Evolutionary conservation across 495 filamentous ascomycete species (phyloP), one percentile per base, ranked within the genome.

Genomic region (Cercophora samala): DNA sequence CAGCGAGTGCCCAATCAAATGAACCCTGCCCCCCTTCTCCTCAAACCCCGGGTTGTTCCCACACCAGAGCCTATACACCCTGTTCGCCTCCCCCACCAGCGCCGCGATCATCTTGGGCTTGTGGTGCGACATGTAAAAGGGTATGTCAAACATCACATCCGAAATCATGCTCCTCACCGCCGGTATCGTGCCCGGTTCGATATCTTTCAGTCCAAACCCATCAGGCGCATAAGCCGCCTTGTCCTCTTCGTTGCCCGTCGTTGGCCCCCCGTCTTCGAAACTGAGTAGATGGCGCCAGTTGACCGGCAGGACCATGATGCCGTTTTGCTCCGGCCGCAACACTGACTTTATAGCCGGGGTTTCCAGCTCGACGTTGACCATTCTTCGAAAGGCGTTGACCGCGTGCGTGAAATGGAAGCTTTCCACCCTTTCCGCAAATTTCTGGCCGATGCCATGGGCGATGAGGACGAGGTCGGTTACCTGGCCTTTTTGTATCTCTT

Each of bases 131-230:
- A 99, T 86, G 77, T 98, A 99, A 71, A 96, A 97, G 0, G 95
- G 95, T 42, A 99, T 92, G 74, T 99, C 95, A 5, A 97, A 87
- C 91, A 99, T 96, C 64, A 99, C 93, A 74, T 99, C 95, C 63
- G 90, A 93, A 67, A 99, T 93, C 69, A 99, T 84, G 69, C 90
- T 91, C 11, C 95, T 88, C 0, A 99, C 89, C 4, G 91, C 91
- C 0, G 94, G 92, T 59, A 99, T 90, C 0, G 92, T 91, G n/a
- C 88, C 84, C 0, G 92, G 93, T 4, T 95, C 97, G 68, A 99
- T 97, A 74, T 98, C 93, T 68, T 92, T 86, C 2, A 99, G 82
- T 1, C 84, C 84, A 73, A 91, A 99, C 5, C 88, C 81, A 53
- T 91, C 92, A 3, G 83, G 67, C 0, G 75, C 60, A 71, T 76